phyloP scores from a whole-genome alignment of 164 flowering plant genomes.

The Vitis labrusca region DNA sequence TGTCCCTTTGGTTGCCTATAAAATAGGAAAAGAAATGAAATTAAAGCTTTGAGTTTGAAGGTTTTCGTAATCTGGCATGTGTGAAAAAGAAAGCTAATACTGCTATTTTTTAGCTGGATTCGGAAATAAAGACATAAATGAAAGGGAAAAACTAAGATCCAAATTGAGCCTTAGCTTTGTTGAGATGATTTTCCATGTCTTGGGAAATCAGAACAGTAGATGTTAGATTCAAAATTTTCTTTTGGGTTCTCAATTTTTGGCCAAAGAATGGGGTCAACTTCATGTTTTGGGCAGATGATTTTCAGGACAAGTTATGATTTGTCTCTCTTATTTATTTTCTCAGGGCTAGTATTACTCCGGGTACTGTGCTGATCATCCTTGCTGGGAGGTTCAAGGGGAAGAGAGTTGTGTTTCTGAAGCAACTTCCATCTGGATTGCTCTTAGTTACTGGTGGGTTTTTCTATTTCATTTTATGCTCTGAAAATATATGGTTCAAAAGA shows the following conservation, averaged over 20 bases:
- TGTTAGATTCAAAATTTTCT: background rate
- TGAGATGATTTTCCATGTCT: too few relatives aligned
- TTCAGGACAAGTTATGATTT: background rate
- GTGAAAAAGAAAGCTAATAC: too few relatives aligned
- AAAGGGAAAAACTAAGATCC: too few relatives aligned
- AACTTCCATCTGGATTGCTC: slow-evolving; percentile 45
- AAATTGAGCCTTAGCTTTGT: too few relatives aligned
- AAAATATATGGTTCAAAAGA: background rate
- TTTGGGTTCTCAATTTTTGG: background rate
- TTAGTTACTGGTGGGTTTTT: slow-evolving; percentile 35
- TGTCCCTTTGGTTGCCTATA: too few relatives aligned
- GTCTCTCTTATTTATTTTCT: background rate
- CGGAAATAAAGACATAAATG: too few relatives aligned
- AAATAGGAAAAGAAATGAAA: too few relatives aligned
- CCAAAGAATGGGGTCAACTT: background rate
- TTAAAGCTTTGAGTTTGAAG: too few relatives aligned
- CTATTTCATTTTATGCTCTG: background rate
- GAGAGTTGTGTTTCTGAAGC: slow-evolving; percentile 54
- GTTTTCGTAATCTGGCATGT: too few relatives aligned
- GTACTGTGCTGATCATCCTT: slow-evolving; percentile 66
- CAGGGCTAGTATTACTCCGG: slow-evolving; percentile 69
- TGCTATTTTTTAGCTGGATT: too few relatives aligned
- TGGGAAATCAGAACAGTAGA: too few relatives aligned
- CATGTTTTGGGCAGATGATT: background rate
- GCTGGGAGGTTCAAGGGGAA: slow-evolving; percentile 61